A percentile compares a stretch with the other conserved stretches of the same genome.
Evolutionary conservation across 345 rosid species (phyloP).

Genomic region (Citrus hindsii): DNA sequence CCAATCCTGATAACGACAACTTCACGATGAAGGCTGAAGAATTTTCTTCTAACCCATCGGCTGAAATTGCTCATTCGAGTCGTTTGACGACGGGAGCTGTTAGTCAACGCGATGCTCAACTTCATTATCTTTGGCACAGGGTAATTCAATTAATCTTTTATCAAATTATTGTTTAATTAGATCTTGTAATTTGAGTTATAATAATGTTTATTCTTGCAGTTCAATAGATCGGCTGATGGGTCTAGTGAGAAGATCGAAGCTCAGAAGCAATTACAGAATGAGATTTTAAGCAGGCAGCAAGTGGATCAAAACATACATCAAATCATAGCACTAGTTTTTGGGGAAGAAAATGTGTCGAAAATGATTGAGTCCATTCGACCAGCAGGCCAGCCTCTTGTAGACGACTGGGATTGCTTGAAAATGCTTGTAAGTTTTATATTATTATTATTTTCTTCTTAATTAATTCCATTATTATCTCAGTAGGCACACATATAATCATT

Average conservation of each 20-base stretch:
- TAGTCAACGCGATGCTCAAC: constrained; percentile 36
- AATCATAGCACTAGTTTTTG: constrained; percentile 26
- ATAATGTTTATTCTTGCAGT: constrained; percentile 18
- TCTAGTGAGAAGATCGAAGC: constrained; percentile 44
- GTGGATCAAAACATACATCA: constrained; percentile 36
- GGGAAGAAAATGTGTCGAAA: constrained; percentile 9
- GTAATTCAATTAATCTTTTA: constrained; percentile 1
- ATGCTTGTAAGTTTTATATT: constrained; percentile 17
- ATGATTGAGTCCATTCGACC: constrained; percentile 20
- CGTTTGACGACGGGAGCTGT: constrained; percentile 6
- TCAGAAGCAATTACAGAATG: constrained; percentile 21
- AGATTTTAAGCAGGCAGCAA: constrained; percentile 25
- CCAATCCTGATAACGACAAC: constrained; percentile 21
- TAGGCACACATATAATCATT: too few species aligned
- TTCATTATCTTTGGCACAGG: constrained; percentile 36
- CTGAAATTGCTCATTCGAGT: background rate
- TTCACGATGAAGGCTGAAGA: background rate
- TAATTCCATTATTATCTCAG: too few species aligned
- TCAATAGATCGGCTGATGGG: constrained; percentile 29
- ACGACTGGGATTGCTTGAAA: constrained; percentile 52
- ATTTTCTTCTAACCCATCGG: background rate
- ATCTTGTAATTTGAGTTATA: background rate
- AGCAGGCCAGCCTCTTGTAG: constrained; percentile 33
- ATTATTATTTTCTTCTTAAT: too few species aligned
- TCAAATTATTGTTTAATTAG: too few species aligned